A percentile compares a stretch with the other conserved stretches of the same genome.
phyloP scores from a whole-genome alignment of 148 eudicot species.

The Nepenthes mirabilis region DNA sequence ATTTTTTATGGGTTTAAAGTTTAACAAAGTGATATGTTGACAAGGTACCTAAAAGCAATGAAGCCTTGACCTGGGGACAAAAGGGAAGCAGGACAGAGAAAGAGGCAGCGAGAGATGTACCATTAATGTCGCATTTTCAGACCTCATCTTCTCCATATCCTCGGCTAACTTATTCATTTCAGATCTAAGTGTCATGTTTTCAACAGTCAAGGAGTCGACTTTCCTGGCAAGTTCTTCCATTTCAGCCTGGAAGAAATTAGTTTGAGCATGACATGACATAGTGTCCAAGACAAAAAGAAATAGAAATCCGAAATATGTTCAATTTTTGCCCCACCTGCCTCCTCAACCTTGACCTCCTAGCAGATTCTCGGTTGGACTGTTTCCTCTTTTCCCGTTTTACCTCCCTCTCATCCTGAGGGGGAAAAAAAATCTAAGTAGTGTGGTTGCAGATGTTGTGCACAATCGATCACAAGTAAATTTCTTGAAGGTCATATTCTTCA shows the following conservation, averaged over 20 bases:
- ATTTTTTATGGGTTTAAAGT: not conserved
- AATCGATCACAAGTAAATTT: no score
- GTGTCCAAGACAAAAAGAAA: not conserved
- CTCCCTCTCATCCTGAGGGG: conserved; percentile 28
- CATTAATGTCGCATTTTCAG: conserved; percentile 26
- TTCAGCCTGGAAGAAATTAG: conserved; percentile 26
- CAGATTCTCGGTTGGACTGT: conserved; percentile 41
- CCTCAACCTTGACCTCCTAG: conserved; percentile 35
- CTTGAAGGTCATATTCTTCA: not conserved
- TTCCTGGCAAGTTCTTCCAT: conserved; percentile 36
- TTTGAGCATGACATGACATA: not conserved
- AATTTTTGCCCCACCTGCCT: conserved; percentile 19
- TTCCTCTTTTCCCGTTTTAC: conserved; percentile 37
- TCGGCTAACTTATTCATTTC: conserved; percentile 27
- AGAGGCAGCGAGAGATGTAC: conserved; percentile 6
- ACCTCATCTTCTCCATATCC: conserved; percentile 26
- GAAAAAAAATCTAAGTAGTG: not conserved
- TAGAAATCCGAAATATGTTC: not conserved
- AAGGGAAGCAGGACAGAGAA: no score
- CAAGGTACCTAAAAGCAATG: not conserved
- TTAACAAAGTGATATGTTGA: not conserved
- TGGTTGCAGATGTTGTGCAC: not conserved
- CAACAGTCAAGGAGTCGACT: conserved; percentile 32
- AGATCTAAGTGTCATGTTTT: conserved; percentile 32
- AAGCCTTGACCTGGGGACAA: not conserved